Evolutionary conservation across 257 asterid species (phyloP).

Genomic region (Dorcoceras hygrometricum): DNA sequence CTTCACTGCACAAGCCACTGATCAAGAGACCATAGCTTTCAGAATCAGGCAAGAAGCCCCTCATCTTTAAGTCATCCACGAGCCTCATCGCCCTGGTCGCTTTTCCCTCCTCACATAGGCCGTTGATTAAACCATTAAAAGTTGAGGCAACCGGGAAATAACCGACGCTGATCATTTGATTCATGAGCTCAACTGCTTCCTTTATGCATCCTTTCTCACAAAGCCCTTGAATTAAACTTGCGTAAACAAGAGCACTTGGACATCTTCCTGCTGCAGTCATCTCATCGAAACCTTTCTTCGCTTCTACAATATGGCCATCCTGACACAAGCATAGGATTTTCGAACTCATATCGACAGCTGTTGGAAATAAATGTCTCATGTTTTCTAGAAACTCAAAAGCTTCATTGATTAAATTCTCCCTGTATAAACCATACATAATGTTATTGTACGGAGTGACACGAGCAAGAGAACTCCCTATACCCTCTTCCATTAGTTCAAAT

Average conservation of each 20-base stretch:
- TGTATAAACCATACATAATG: constrained; percentile 69
- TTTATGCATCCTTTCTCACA: constrained; percentile 46
- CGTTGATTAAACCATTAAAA: constrained; percentile 42
- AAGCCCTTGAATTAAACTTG: constrained; percentile 42
- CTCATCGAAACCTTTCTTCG: constrained; percentile 41
- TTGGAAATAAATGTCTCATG: constrained; percentile 63
- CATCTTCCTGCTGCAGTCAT: constrained; percentile 50
- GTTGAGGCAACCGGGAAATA: constrained; percentile 57
- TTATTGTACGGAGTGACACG: constrained; percentile 66
- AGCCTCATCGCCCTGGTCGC: constrained; percentile 46
- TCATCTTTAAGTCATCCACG: constrained; percentile 59
- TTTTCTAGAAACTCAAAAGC: constrained; percentile 53
- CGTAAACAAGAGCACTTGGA: constrained; percentile 66
- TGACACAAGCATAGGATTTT: constrained; percentile 41
- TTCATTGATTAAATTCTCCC: constrained; percentile 38
- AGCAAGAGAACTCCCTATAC: constrained; percentile 26
- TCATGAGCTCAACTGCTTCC: constrained; percentile 60
- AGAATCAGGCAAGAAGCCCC: constrained; percentile 49
- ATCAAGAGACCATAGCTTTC: constrained; percentile 53
- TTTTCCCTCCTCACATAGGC: constrained; percentile 60
- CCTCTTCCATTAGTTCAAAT: constrained; percentile 59
- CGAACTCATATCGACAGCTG: constrained; percentile 42
- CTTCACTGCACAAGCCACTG: constrained; percentile 35
- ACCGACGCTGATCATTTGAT: constrained; percentile 50
- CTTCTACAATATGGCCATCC: constrained; percentile 38